phyloP scores from a whole-genome alignment of 1,284 basidiomycete genomes.

The Tremellales sp. region DNA sequence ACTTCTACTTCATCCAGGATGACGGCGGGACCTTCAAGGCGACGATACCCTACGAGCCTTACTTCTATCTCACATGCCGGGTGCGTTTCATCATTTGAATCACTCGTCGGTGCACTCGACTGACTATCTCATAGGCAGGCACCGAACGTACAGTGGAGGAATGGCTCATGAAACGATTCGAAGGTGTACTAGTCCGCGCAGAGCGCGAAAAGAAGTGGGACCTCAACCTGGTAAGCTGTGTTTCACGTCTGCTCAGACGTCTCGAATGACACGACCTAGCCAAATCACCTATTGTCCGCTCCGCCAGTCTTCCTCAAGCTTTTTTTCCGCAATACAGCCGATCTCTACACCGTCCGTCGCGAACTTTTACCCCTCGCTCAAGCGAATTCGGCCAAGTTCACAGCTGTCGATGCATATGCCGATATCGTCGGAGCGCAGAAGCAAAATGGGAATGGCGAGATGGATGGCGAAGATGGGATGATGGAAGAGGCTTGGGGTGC shows the following conservation, averaged over 20 bases:
- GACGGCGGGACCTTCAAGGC: constrained; percentile 95
- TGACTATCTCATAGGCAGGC: constrained; percentile 59
- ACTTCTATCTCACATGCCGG: constrained; percentile 88
- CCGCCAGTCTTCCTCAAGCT: constrained; percentile 83
- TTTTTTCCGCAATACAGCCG: constrained; percentile 86
- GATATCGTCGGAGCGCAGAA: constrained; percentile 84
- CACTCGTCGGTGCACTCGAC: constrained; percentile 9
- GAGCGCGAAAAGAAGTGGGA: constrained; percentile 86
- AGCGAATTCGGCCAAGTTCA: constrained; percentile 86
- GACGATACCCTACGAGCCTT: constrained; percentile 89
- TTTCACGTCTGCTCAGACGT: background rate
- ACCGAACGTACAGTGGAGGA: constrained; percentile 91
- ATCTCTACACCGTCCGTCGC: constrained; percentile 79
- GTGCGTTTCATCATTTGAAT: constrained; percentile 51
- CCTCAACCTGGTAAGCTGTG: constrained; percentile 61
- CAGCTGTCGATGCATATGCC: constrained; percentile 95
- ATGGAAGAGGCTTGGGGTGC: constrained; percentile 54
- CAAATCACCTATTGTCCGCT: constrained; percentile 94
- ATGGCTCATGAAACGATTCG: constrained; percentile 91
- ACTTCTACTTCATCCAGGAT: constrained; percentile 97
- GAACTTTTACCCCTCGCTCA: constrained; percentile 86
- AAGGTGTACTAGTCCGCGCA: constrained; percentile 76
- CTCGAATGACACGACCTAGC: constrained; percentile 47
- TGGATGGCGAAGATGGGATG: constrained; percentile 37
- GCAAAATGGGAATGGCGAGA: constrained; percentile 59